Evolutionary conservation across 192 early-diverging fungal species (phyloP), one percentile per base, ranked within the genome.

Genomic region (Irineochytrium annulatum): DNA sequence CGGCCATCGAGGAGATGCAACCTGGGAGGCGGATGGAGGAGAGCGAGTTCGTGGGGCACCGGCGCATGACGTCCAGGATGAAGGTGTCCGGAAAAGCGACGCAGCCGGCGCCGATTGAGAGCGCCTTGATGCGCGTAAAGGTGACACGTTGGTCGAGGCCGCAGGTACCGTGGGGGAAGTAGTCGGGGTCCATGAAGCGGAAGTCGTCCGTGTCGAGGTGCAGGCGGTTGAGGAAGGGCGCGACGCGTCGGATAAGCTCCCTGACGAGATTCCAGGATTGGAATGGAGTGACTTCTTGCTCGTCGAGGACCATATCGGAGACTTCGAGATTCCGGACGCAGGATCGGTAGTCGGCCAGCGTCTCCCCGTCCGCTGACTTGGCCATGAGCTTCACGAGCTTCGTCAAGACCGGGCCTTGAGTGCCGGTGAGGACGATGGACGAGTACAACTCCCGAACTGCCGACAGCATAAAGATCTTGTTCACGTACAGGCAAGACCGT

Each of bases 21-120:
- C 62, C 62, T 16, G 62, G 62, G 16, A 64, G 26, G 2, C 62
- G 52, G n/a, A 64, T 34, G 16, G 32, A 39, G 3, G 22, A 3
- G 3, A 64, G 41, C 24, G 53, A 45, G 24, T 57, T 44, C 8
- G 39, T 52, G 26, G 52, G 62, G 28, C 62, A 64, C 43, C 54
- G 24, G 3, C 55, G 52, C 4, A 64, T 17, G 17, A 64, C 17
- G 35, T 64, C 62, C 13, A 64, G 29, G 43, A 64, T 5, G 20
- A 64, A 64, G 3, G 62, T 43, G 43, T 56, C 55, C 6, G 62
- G 62, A 43, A 64, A 64, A 13, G 53, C 52, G 20, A 64, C 52
- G 34, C 62, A 56, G 4, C 55, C 55, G 1, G 62, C 53, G 8
- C 62, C 62, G 32, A 64, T 57, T 17, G 62, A 56, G 19, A 64